Evolutionary conservation across 139 green algal genomes (phyloP), one percentile per base, ranked within the genome.

Genomic region (Nannochloris sp.): DNA sequence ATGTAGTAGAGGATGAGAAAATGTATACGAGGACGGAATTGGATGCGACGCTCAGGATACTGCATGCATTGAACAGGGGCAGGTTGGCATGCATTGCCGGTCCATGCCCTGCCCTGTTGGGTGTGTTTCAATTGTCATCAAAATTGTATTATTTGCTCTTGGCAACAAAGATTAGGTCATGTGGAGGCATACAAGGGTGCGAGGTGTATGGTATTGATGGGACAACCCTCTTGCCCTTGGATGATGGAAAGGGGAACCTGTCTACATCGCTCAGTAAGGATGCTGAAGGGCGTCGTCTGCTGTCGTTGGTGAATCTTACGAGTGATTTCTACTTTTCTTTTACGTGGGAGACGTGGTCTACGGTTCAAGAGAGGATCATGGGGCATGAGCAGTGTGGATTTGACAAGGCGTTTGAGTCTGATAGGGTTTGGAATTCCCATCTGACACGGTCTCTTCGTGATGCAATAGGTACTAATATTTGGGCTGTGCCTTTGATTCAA

Each of bases 351-450:
- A 66, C 96, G 5, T 79, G 74, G 18, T 43, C 64, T 46, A 92
- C 84, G 10, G 69, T 93, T 66, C 89, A 96, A 76, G 50, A 66
- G 44, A 91, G 85, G 61, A 62, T 74, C 58, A 57, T 68, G 11
- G 25, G 68, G 27, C 4, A 23, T 8, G 11, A 34, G 6, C 16
- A 18, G 19, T 34, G 18, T 37, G 23, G 12, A 27, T 18, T 19
- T 29, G 18, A 58, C 9, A 55, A 75, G 44, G 36, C 73, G 2
- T 91, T 80, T 60, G 79, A 80, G 23, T 85, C 65, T 76, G 92
- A 95, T 75, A 92, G 94, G 63, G 83, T 94, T 19, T 98, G 92
- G 92, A 98, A 98, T 69, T 80, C 79, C 3, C 87, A 84, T 68
- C 82, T 98, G 1, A 89, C 83, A 3, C 58, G 71, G 31, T 65